Conservation (phyloP, 106 monocot genomes). For the Dioscorea alata region DNA sequence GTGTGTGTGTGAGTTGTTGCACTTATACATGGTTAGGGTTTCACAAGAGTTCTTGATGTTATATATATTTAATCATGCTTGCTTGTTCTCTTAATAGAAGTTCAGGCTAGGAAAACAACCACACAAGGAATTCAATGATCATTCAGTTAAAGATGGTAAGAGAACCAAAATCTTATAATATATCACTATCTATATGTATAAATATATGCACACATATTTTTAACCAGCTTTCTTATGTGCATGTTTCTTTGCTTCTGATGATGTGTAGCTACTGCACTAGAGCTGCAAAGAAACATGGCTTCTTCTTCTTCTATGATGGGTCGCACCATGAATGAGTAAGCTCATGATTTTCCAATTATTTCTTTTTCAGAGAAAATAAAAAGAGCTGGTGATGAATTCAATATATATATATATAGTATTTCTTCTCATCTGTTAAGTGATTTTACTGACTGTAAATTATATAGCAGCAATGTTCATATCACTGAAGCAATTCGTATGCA, state of each 20-base stretch:
- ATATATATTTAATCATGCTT: too few species aligned
- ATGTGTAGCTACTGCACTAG: constrained; percentile 25
- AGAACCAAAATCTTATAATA: background rate
- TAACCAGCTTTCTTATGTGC: background rate
- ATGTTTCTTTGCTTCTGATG: background rate
- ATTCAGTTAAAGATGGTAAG: constrained; percentile 77
- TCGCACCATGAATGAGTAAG: constrained; percentile 61
- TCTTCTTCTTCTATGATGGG: constrained; percentile 71
- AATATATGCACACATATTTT: too few species aligned
- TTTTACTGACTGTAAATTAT: background rate
- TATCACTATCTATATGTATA: background rate
- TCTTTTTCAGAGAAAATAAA: too few species aligned
- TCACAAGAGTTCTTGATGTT: too few species aligned
- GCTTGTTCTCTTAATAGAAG: constrained; percentile 40
- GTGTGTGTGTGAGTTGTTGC: background rate
- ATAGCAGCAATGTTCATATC: constrained; percentile 60
- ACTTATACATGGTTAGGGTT: too few species aligned
- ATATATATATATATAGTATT: too few species aligned
- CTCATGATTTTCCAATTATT: background rate
- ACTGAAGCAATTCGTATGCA: constrained; percentile 74
- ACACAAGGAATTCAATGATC: constrained; percentile 87
- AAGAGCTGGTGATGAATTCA: too few species aligned
- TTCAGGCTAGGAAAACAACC: constrained; percentile 98
- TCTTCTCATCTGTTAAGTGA: too few species aligned
- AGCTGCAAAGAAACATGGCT: constrained; percentile 56